Conservation (phyloP, 768 basidiomycete genomes). For the Auriscalpium vulgare region DNA sequence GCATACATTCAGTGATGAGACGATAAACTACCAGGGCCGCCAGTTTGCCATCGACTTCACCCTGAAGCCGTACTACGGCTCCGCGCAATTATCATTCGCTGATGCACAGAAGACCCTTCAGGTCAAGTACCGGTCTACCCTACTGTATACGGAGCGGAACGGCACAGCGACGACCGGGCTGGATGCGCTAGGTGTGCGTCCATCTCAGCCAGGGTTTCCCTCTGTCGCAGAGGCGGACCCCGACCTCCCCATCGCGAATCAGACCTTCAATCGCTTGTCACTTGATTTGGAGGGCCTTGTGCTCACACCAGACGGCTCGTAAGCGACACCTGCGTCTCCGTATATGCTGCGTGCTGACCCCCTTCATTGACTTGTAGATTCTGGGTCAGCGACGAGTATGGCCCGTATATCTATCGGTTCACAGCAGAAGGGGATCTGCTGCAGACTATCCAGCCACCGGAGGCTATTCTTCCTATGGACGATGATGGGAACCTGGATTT, state of each 20-base stretch:
- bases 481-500: constrained; percentile 41
- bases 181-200: constrained; percentile 41
- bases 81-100: constrained; percentile 37
- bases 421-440: constrained; percentile 38
- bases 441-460: constrained; percentile 50
- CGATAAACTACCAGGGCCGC: constrained; percentile 56
- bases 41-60: constrained; percentile 54
- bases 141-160: constrained; percentile 40
- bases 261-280: constrained; percentile 39
- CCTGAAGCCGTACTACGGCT: constrained; percentile 46
- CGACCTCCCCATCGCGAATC: constrained; percentile 37
- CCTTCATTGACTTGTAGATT: constrained; percentile 27
- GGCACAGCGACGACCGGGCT: constrained; percentile 45
- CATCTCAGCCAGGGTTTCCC: constrained; percentile 27
- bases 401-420: constrained; percentile 55
- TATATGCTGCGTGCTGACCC: neutral
- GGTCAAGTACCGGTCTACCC: constrained; percentile 41
- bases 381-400: constrained; percentile 67
- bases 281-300: constrained; percentile 56
- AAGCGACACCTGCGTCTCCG: constrained; percentile 12
- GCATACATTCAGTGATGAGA: constrained; percentile 34
- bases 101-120: constrained; percentile 43
- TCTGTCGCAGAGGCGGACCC: constrained; percentile 30
- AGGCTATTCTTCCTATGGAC: constrained; percentile 44
- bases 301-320: constrained; percentile 51